Conservation (phyloP, 2,329 filamentous ascomycete genomes). For the Sporothrix schenckii region DNA sequence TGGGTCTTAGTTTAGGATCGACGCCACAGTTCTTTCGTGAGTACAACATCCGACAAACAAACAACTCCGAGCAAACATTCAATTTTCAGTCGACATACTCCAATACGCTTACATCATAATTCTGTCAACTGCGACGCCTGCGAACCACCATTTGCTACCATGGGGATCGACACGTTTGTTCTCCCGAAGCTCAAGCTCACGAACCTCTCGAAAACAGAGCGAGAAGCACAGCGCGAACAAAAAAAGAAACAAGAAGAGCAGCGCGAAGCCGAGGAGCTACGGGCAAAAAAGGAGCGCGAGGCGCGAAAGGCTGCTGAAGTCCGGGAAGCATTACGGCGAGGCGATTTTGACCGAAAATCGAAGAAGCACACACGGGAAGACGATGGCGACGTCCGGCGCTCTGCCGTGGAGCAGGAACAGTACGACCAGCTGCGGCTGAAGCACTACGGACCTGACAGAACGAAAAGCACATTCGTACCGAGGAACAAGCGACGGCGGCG, state of each 20-base stretch:
- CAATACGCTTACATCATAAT: slow-evolving; percentile 45
- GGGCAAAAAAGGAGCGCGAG: slow-evolving; percentile 35
- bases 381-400: slow-evolving; percentile 40
- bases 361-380: slow-evolving; percentile 36
- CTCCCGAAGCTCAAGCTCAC: slow-evolving; percentile 29
- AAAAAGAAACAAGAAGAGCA: slow-evolving; percentile 75
- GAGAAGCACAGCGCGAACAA: slow-evolving; percentile 77
- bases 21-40: no score
- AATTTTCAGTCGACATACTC: not conserved
- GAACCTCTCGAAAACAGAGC: slow-evolving; percentile 48
- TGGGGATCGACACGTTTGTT: slow-evolving; percentile 21
- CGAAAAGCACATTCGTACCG: slow-evolving; percentile 81
- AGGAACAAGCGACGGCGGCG: slow-evolving; percentile 94
- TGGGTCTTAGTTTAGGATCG: no score
- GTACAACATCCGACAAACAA: no score
- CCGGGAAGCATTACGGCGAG: slow-evolving; percentile 34
- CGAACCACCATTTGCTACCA: not conserved
- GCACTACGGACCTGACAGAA: slow-evolving; percentile 90
- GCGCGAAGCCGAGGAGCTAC: slow-evolving; percentile 47
- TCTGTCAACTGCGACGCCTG: not conserved
- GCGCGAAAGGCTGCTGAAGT: slow-evolving; percentile 37
- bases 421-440: slow-evolving; percentile 73
- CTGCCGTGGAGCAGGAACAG: slow-evolving; percentile 64
- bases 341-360: slow-evolving; percentile 38
- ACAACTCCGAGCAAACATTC: not conserved